A percentile compares a stretch with the other conserved stretches of the same genome.
phyloP scores from a whole-genome alignment of 2,329 filamentous ascomycete genomes.

The Diaporthe ilicicola region DNA sequence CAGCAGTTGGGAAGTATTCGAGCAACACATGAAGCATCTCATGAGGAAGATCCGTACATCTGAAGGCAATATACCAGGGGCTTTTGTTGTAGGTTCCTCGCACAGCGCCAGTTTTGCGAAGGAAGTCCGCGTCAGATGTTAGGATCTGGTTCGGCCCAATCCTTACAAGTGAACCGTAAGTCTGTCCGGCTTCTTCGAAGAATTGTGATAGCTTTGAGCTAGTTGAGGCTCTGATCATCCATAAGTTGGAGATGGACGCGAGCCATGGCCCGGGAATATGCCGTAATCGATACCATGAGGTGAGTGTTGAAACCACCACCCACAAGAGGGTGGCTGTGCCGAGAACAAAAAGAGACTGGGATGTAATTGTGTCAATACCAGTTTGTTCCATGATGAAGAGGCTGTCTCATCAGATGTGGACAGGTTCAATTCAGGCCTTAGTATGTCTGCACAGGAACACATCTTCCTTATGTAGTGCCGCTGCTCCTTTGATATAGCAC shows the following conservation, averaged over 20 bases:
- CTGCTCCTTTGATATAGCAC: background rate
- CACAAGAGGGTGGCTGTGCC: slow-evolving; percentile 18
- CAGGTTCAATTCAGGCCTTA: accelerated
- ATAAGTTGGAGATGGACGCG: slow-evolving; percentile 45
- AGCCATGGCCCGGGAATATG: slow-evolving; percentile 40
- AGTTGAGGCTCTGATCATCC: slow-evolving; percentile 38
- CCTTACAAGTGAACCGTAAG: slow-evolving; percentile 42
- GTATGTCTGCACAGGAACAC: background rate
- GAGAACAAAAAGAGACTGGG: background rate
- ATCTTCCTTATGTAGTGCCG: no score
- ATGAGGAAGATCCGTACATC: background rate
- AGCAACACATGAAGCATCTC: background rate
- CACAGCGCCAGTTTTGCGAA: slow-evolving; percentile 42
- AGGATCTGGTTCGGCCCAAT: slow-evolving; percentile 48
- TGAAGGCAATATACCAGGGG: slow-evolving; percentile 20
- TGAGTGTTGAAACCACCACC: slow-evolving; percentile 31
- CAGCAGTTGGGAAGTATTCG: no score
- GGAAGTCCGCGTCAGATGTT: slow-evolving; percentile 44
- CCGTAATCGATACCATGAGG: slow-evolving; percentile 36
- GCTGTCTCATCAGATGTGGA: background rate
- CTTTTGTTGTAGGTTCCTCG: slow-evolving; percentile 41
- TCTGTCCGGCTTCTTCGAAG: slow-evolving; percentile 36
- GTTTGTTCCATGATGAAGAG: background rate
- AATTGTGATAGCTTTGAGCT: slow-evolving; percentile 38
- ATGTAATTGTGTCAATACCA: background rate